phyloP scores from a whole-genome alignment of 306 rosid genomes.

The Lathyrus sativus region DNA sequence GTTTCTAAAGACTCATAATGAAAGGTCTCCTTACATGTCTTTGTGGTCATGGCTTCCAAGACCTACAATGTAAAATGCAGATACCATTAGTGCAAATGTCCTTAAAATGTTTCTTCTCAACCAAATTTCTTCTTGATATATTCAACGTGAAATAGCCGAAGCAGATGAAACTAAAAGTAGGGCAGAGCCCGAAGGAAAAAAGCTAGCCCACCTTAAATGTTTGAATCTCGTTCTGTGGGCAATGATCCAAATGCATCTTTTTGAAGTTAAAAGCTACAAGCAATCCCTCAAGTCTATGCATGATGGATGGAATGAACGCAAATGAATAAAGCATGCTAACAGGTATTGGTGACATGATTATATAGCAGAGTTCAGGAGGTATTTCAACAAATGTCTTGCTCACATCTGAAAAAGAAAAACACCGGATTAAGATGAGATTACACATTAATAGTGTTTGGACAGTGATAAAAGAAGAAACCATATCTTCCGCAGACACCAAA shows the following conservation, averaged over 20 bases:
- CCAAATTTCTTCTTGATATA: constrained; percentile 24
- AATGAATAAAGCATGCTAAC: constrained; percentile 53
- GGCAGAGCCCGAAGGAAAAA: background rate
- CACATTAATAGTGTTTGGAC: constrained; percentile 15
- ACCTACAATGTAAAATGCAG: constrained; percentile 49
- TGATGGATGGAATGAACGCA: constrained; percentile 74
- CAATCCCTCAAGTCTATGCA: constrained; percentile 74
- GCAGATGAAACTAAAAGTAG: background rate
- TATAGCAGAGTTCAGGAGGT: constrained; percentile 78
- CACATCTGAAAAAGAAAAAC: constrained; percentile 50
- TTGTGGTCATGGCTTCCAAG: constrained; percentile 85
- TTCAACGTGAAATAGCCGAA: background rate
- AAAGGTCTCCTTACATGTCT: constrained; percentile 68
- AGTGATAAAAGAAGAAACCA: constrained; percentile 13
- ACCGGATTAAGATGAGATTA: constrained; percentile 17
- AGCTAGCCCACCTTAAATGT: constrained; percentile 54
- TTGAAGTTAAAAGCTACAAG: constrained; percentile 67
- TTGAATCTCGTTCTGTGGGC: constrained; percentile 58
- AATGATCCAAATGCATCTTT: constrained; percentile 58
- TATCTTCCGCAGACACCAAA: background rate
- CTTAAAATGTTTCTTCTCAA: constrained; percentile 16
- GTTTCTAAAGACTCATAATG: constrained; percentile 87
- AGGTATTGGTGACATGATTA: constrained; percentile 76
- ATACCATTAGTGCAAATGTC: constrained; percentile 21
- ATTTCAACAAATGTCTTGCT: constrained; percentile 56